Percentiles rank a stretch among this genome's conserved stretches.
Conservation (phyloP, 2,329 filamentous ascomycete species). For the Fusarium sp. region DNA sequence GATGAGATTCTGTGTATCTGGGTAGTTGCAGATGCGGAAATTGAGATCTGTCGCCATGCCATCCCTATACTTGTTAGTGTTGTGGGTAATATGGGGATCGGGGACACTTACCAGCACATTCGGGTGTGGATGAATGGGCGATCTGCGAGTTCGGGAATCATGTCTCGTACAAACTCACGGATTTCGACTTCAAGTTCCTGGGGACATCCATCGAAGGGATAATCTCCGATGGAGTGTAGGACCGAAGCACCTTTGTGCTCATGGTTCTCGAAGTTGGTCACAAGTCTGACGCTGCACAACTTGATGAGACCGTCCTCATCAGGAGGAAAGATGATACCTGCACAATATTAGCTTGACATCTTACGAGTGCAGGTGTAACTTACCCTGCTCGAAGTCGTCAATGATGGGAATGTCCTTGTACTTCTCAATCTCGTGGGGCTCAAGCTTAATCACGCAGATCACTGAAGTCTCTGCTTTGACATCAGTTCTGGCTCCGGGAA, state of each 20-base stretch:
- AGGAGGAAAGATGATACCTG: constrained; percentile 66
- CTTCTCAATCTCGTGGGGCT: constrained; percentile 65
- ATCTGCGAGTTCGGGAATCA: constrained; percentile 52
- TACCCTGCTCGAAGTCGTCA: constrained; percentile 48
- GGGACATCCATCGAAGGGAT: constrained; percentile 52
- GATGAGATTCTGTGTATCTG: constrained; percentile 53
- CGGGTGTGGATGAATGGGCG: constrained; percentile 60
- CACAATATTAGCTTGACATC: constrained; percentile 43
- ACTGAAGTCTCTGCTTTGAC: constrained; percentile 73
- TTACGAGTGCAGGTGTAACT: background rate
- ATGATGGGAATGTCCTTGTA: constrained; percentile 58
- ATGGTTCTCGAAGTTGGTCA: constrained; percentile 60
- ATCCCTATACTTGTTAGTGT: constrained; percentile 40
- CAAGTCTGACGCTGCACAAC: constrained; percentile 64
- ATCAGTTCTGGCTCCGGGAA: constrained; percentile 70
- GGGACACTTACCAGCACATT: constrained; percentile 56
- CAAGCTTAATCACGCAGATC: constrained; percentile 72
- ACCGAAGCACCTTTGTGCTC: constrained; percentile 41
- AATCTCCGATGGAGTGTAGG: constrained; percentile 37
- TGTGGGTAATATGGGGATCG: background rate
- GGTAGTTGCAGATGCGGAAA: constrained; percentile 42
- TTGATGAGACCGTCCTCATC: constrained; percentile 62
- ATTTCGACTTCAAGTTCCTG: constrained; percentile 66
- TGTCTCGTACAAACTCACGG: constrained; percentile 59
- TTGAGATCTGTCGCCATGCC: constrained; percentile 49